phyloP scores from a whole-genome alignment of 2,329 filamentous ascomycete genomes.

The Aspergillus viridinutans region DNA sequence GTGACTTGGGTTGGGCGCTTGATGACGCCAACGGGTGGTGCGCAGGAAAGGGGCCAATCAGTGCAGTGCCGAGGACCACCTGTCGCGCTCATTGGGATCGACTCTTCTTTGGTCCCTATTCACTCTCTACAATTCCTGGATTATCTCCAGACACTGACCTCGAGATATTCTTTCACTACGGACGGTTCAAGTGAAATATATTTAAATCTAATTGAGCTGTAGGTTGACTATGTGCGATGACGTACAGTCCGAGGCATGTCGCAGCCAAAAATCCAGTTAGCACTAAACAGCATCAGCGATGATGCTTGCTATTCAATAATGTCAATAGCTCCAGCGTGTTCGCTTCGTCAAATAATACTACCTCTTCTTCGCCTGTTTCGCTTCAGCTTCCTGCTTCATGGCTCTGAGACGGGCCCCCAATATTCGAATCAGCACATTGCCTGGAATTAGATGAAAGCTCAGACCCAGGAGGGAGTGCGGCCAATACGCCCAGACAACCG shows the following conservation, averaged over 20 bases:
- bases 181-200: background rate
- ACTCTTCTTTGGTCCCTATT: background rate
- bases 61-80: background rate
- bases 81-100: background rate
- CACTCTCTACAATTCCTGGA: background rate
- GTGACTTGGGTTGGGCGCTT: background rate
- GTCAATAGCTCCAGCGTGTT: background rate
- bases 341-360: background rate
- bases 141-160: background rate
- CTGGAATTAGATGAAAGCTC: background rate
- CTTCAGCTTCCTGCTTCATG: background rate
- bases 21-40: background rate
- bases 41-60: background rate
- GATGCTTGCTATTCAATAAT: background rate
- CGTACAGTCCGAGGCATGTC: background rate
- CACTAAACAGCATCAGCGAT: background rate
- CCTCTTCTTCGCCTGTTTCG: constrained; percentile 1
- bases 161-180: background rate
- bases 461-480: constrained; percentile 26
- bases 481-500: constrained; percentile 29
- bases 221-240: background rate
- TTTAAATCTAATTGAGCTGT: background rate
- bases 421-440: background rate
- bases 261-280: background rate
- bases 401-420: background rate